Conservation (phyloP, 2,329 filamentous ascomycete species). For the Metarhizium sp. region DNA sequence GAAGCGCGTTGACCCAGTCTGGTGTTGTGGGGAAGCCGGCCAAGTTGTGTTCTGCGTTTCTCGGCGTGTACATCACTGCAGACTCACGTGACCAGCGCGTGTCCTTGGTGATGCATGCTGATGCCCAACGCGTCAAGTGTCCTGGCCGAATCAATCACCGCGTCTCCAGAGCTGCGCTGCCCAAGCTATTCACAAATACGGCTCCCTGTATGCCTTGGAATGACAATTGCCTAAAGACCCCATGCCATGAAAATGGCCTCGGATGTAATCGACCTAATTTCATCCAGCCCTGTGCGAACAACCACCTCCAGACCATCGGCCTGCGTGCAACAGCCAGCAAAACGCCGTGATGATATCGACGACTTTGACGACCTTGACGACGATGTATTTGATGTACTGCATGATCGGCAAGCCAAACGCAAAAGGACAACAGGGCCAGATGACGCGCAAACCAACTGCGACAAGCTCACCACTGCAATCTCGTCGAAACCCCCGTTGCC, state of each 20-base stretch:
- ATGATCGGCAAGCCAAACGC: constrained; percentile 1
- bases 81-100: not conserved
- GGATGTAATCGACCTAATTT: constrained; percentile 27
- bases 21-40: too few relatives aligned
- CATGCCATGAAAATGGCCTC: constrained; percentile 16
- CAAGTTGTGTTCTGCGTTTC: too few relatives aligned
- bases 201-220: not conserved
- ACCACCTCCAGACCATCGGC: not conserved
- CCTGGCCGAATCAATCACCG: not conserved
- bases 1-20: too few relatives aligned
- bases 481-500: not conserved
- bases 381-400: not conserved
- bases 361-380: constrained; percentile 1
- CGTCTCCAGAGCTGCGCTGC: not conserved
- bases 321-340: not conserved
- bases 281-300: constrained; percentile 22
- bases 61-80: too few relatives aligned
- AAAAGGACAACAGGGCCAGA: not conserved
- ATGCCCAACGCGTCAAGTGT: not conserved
- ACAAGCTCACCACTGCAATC: not conserved
- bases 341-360: not conserved
- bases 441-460: not conserved
- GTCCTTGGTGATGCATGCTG: not conserved
- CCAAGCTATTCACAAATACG: not conserved
- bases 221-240: not conserved